Base-by-base conservation (phyloP, 2,329 filamentous ascomycete species). In the Fusarium lateritium region DNA sequence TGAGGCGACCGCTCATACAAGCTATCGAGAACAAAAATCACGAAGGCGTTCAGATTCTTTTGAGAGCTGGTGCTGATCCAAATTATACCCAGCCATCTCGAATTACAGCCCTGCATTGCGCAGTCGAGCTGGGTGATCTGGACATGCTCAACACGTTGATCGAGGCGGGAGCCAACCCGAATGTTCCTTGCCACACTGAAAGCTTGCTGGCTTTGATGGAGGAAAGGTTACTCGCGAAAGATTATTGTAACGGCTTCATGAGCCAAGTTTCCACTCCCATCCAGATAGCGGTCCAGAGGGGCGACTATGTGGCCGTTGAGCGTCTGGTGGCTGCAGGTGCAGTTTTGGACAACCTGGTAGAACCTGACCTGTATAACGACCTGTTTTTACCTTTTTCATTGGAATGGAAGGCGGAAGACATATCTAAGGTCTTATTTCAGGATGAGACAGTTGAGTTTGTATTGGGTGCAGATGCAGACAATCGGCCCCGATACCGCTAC, bases 41-140 rank as follows among this genome's bases (percentile, higher is more conserved):
- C 2, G 53, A 56, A 2, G 68, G 78, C 8, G 71, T 79, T 13
- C 58, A 67, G 36, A 38, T 60, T 2, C 62, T 82, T 11, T 67
- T 82, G 3, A 60, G 61, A 13, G 73, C 70, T 4, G 75, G 77
- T 1, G 78, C 76, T 0, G 67, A 75, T 24, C 62, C 76, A 10
- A 76, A 78, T 17, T 3, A 22, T 5, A 10, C 14, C 19, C 8
- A 14, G 7, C 5, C 19, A 11, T 6, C 6, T 11, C 8, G 14
- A 7, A 19, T 40, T 13, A 40, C 9, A 2, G 3, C 7, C 3
- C 4, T 56, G 0, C 28, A n/a, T n/a, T 2, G 0, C 3, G 53
- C 24, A 3, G 40, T 56, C 3, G 0, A 2, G 1, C 1, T 0
- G 2, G n/a, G 7, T 0, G 2, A 19, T 1, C 5, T 19, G 4